phyloP scores from a whole-genome alignment of 2,329 filamentous ascomycete species.

The Diaporthe helianthi region DNA sequence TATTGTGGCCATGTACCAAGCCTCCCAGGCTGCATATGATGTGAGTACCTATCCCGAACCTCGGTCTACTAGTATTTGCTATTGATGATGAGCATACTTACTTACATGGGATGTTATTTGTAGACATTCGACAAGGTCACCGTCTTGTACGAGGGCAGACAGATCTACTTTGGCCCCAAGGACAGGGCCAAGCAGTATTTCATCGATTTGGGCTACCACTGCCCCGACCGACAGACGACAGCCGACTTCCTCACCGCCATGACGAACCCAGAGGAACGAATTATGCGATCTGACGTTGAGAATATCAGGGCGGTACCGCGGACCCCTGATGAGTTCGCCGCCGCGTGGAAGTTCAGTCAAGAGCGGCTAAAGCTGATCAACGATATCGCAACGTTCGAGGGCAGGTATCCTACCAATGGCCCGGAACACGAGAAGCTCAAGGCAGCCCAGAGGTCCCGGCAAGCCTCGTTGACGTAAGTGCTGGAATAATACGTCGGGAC shows the following conservation, averaged over 20 bases:
- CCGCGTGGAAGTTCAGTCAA: constrained; percentile 62
- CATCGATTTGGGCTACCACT: constrained; percentile 70
- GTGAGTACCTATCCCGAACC: constrained; percentile 36
- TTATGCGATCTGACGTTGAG: constrained; percentile 63
- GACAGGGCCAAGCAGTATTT: constrained; percentile 70
- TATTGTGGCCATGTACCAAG: constrained; percentile 77
- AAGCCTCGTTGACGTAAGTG: constrained; percentile 10
- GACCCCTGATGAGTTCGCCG: constrained; percentile 68
- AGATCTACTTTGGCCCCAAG: constrained; percentile 69
- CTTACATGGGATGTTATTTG: too few species aligned
- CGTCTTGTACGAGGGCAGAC: constrained; percentile 66
- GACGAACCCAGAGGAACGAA: constrained; percentile 64
- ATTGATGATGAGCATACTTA: neutral
- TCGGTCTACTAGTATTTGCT: too few species aligned
- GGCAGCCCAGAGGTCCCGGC: constrained; percentile 43
- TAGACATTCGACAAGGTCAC: constrained; percentile 61
- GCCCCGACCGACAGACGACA: constrained; percentile 70
- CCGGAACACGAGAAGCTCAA: constrained; percentile 65
- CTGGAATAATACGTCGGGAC: neutral
- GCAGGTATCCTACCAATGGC: constrained; percentile 58
- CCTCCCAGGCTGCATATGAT: constrained; percentile 70
- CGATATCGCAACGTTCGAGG: constrained; percentile 64
- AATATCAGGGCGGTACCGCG: constrained; percentile 55
- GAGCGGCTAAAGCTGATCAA: constrained; percentile 58
- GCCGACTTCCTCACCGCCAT: constrained; percentile 77